Base-by-base conservation (phyloP, 208 protist species). In the Trypanosoma theileri region DNA sequence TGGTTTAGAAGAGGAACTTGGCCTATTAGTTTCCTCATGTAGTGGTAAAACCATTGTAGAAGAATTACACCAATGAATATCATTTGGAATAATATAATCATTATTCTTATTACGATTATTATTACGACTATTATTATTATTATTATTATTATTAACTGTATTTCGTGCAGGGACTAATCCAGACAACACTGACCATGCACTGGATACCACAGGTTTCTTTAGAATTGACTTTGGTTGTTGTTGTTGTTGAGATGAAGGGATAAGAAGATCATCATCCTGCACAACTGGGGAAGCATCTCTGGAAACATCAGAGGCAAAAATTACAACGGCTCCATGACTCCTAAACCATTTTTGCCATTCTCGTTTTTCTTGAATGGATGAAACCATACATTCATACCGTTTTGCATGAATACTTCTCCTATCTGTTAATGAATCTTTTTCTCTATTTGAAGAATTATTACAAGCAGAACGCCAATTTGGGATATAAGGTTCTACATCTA, bases 321-420 rank as follows among this genome's bases (percentile, higher is more conserved):
- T 9, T 11, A 64, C 11, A 16, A 9, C 17, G 0, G 48, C 65
- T 16, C 65, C 65, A 44, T 56, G 31, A 13, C 24, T 16, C 7
- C 8, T 51, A 51, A 60, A 70, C 65, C 52, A 70, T 41, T 45
- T 17, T 52, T 63, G 65, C 52, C 65, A 70, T 22, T 58, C 24
- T 26, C n/a, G 21, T 45, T 70, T 70, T 51, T 70, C 65, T 51
- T 52, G 51, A 13, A 54, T 24, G 2, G 51, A 59, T 3, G 17
- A 7, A 9, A 31, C 14, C 1, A 60, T 12, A 45, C 65, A 60
- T 28, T 70, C 65, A 40, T 35, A 70, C 3, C 65, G 26, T 21
- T 21, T 51, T 4, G 44, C n/a, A 42, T 59, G 13, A 28, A 9
- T 24, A 40, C 19, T 50, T 17, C 16, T 3, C 17, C 4, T 31